A percentile compares a stretch with the other conserved stretches of the same genome.
These are phyloP conservation scores for Eucalyptus sideroxylon DNA, from an alignment of 345 rosid genomes.

Conservation along the genomic window DNA sequence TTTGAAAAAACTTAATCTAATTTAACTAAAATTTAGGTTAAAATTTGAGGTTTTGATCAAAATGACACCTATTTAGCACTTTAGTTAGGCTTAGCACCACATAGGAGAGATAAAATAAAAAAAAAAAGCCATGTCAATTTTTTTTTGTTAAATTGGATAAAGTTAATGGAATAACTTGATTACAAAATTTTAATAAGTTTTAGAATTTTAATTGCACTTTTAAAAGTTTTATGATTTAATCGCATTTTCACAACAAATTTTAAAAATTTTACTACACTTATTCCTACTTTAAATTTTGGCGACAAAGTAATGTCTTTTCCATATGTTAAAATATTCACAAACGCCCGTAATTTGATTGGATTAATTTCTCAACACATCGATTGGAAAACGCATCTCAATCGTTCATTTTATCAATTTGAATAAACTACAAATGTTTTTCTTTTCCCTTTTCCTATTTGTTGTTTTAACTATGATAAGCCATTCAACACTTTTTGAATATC, in stretches of 20 bases:
- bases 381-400: neutral
- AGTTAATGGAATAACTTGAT: no score
- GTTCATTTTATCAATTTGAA: neutral
- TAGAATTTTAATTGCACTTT: neutral
- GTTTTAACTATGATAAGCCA: neutral
- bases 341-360: neutral
- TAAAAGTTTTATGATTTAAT: no score
- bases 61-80: fast-evolving
- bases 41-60: neutral
- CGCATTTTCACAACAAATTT: no score
- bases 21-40: no score
- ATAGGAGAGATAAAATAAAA: neutral
- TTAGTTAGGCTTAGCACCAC: fast-evolving
- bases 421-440: neutral
- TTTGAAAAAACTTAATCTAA: no score
- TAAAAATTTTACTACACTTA: neutral
- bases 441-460: neutral
- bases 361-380: neutral
- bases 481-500: neutral
- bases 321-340: neutral
- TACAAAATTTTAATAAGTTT: no score
- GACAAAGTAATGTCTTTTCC: neutral
- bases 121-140: no score
- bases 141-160: fast-evolving
- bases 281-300: neutral